Conservation (phyloP, 2,329 filamentous ascomycete species). For the Clonostachys rosea region DNA sequence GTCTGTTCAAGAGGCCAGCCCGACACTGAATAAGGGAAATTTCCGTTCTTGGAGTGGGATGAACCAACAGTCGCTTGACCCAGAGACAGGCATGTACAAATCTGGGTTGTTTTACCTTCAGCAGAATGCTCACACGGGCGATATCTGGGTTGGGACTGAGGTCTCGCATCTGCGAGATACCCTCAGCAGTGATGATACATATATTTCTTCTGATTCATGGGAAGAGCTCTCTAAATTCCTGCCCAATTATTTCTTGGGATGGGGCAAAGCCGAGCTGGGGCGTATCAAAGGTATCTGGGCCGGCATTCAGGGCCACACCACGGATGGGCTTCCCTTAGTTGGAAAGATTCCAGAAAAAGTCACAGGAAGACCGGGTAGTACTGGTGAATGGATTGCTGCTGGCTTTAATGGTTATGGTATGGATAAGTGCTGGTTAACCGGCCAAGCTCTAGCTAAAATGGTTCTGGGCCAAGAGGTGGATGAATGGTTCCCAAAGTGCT, state of each 20-base stretch:
- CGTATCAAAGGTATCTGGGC: conserved; percentile 36
- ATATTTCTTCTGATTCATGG: conserved; percentile 22
- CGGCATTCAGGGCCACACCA: conserved; percentile 37
- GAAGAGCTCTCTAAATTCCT: conserved; percentile 28
- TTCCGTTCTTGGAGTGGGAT: conserved; percentile 40
- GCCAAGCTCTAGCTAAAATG: conserved; percentile 20
- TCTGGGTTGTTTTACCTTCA: conserved; percentile 12
- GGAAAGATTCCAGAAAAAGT: conserved; percentile 28
- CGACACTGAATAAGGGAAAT: conserved; percentile 14
- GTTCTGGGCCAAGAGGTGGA: too few relatives aligned
- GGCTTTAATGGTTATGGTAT: conserved; percentile 45
- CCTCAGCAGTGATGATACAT: conserved; percentile 36
- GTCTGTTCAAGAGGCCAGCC: conserved; percentile 37
- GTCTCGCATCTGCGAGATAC: conserved; percentile 28
- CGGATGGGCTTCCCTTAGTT: conserved; percentile 40
- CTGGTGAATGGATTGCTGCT: conserved; percentile 41
- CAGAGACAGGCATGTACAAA: conserved; percentile 33
- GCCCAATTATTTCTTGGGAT: conserved; percentile 26
- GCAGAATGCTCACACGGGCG: conserved; percentile 20
- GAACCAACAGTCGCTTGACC: conserved; percentile 35
- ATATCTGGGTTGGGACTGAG: conserved; percentile 48
- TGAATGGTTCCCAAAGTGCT: too few relatives aligned
- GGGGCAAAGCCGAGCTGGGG: conserved; percentile 12
- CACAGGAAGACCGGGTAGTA: conserved; percentile 6
- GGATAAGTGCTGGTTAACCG: conserved; percentile 43